Base-by-base conservation (phyloP, 176 grass and related monocot species). In the Aegilops longissima region DNA sequence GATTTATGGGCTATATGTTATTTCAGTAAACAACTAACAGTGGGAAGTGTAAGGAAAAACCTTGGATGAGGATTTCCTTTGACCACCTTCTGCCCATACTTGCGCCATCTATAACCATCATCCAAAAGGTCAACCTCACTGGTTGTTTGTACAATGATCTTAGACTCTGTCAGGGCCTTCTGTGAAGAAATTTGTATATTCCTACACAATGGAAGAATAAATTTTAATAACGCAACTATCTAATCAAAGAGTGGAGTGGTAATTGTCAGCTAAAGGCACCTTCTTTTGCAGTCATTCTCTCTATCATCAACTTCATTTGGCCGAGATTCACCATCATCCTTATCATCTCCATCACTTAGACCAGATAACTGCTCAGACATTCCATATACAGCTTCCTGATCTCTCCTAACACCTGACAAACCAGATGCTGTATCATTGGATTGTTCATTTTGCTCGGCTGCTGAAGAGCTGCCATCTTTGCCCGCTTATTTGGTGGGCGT, bases 31-130 rank as follows among this genome's bases (percentile, higher is more conserved):
- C 70, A 63, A 70, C n/a, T 52, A 70, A 16, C 12, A 40, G 34
- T 20, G 39, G 1, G 52, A 23, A 86, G 12, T 31, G 6, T 77
- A 61, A 66, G 11, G 27, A 61, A 56, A 56, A 88, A 95, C 96
- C 96, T 94, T 89, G 96, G 97, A 83, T 98, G 86, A 91, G 92
- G 92, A 71, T 98, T 98, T 87, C 97, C 97, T 93, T 98, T 98
- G 16, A 96, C 94, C 29, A 94, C 97, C 85, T 98, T 98, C 87
- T 98, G 94, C 42, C 97, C 92, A 84, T 98, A 96, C 82, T 96
- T 96, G 79, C 92, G 96, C 96, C 96, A 98, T 88, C 92, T 94
- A 86, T 96, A 98, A 85, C 97, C 97, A 90, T 98, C 93, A 90
- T 98, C 94, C 87, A 98, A 89, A 87, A 98, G 94, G 92, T 98